These are phyloP conservation scores for Haplosporangium gracile DNA, from an alignment of 192 early-diverging fungal genomes.

Conservation along the genomic window DNA sequence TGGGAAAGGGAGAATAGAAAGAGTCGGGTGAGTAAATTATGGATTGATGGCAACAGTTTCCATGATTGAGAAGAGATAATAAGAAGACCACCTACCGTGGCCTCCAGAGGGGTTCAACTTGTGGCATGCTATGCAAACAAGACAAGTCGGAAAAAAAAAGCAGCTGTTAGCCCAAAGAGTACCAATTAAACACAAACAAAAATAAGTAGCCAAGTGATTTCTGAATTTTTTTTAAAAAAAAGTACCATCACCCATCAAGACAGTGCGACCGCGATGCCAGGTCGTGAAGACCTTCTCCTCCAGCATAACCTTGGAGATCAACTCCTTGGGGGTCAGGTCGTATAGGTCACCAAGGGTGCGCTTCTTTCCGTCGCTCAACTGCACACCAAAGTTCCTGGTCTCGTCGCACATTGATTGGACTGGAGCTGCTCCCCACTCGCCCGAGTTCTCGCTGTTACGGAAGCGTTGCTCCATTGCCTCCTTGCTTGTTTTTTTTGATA, in stretches of 20 bases:
- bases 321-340: background rate
- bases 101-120: slow-evolving; percentile 5
- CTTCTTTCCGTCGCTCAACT: background rate
- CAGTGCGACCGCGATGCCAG: slow-evolving; percentile 5
- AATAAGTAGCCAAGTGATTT: no score
- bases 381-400: background rate
- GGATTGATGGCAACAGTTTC: no score
- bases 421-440: slow-evolving; percentile 22
- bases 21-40: no score
- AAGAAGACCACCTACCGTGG: no score
- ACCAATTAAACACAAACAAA: no score
- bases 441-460: slow-evolving; percentile 2
- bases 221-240: no score
- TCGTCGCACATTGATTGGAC: slow-evolving; percentile 5
- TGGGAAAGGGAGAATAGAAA: no score
- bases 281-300: slow-evolving; percentile 25
- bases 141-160: no score
- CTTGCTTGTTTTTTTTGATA: background rate
- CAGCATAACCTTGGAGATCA: slow-evolving; percentile 4
- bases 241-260: slow-evolving; percentile 22
- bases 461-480: background rate
- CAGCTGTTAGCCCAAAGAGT: no score
- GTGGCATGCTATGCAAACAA: slow-evolving; percentile 7
- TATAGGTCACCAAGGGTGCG: slow-evolving; percentile 6
- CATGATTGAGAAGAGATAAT: no score